Base-by-base conservation (phyloP, 371 early-diverging fungal species). In the Rhizopus microsporus region DNA sequence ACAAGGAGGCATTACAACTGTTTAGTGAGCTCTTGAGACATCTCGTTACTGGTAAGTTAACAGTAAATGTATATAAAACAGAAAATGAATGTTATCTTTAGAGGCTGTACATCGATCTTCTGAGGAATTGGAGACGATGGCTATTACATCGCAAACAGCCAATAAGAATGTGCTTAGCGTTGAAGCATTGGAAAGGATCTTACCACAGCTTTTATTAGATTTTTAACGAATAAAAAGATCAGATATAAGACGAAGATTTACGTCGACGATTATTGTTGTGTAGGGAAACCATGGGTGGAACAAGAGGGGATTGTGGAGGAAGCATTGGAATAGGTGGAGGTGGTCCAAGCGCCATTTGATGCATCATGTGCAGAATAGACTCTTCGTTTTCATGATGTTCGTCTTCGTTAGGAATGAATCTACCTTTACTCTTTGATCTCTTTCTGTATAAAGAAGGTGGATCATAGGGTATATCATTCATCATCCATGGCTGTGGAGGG, bases 21-120 rank as follows among this genome's bases (percentile, higher is more conserved):
- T 69, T 74, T 17, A 55, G 67, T 30, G 74, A 77, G 45, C 72
- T 69, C 49, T 49, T 77, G 29, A 45, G 74, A 0, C 38, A 74
- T 23, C 71, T 77, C 38, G 67, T 66, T 17, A 51, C 65, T 53
- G 77, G 66, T 66, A 61, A 47, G 4, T 7, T 2, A 57, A 13
- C 15, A 37, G 23, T 37, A 30, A 48, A 29, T 44, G 7, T 16
- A 35, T 16, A 29, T 45, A 4, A 29, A 9, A 35, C 16, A 6
- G 7, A 34, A 17, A n/a, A 32, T 8, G 8, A n/a, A 13, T 4
- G 0, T 8, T 15, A 48, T 33, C 5, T 16, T 15, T 34, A 65
- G 66, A 66, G 58, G 66, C 66, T 8, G n/a, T 66, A 7, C 57
- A 66, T 58, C 39, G 66, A 34, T 53, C 66, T 10, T 53, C 66